Evolutionary conservation across 129 eudicot genomes (phyloP).

Genomic region (Kitagawia praeruptora): DNA sequence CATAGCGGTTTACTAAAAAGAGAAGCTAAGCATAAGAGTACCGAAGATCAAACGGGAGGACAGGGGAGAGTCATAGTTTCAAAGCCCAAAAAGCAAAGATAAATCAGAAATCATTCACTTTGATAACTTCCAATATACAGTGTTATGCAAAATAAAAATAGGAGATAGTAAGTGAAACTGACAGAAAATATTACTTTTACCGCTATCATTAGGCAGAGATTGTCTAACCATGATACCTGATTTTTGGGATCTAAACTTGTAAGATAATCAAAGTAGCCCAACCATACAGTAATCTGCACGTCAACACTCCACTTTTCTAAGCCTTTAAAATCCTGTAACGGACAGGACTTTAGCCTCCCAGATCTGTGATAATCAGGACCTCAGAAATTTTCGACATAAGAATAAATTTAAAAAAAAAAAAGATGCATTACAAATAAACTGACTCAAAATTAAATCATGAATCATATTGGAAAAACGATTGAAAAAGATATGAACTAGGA

Average conservation of each 20-base stretch:
- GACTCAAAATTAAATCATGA: not conserved
- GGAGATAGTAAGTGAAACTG: not conserved
- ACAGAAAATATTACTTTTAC: conserved; percentile 18
- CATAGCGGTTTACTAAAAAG: not conserved
- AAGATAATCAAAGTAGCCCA: conserved; percentile 20
- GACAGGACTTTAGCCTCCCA: conserved; percentile 13
- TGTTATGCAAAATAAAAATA: not conserved
- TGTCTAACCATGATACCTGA: conserved; percentile 19
- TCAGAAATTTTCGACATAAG: not conserved
- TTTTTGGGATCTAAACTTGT: conserved; percentile 25
- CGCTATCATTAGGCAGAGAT: conserved; percentile 31
- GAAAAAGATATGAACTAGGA: not conserved
- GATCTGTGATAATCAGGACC: conserved; percentile 15
- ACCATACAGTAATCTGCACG: conserved; percentile 32
- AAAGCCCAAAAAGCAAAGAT: not conserved
- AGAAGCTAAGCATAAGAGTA: not conserved
- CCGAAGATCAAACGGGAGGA: not conserved
- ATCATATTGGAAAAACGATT: not conserved
- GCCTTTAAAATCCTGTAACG: conserved; percentile 42
- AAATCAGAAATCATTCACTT: not conserved
- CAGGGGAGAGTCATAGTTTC: too few species aligned
- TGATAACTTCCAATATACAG: not conserved
- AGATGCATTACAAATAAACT: not conserved
- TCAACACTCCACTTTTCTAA: conserved; percentile 38
- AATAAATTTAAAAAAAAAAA: not conserved